phyloP scores from a whole-genome alignment of 768 basidiomycete species.

The Inosperma sp. region DNA sequence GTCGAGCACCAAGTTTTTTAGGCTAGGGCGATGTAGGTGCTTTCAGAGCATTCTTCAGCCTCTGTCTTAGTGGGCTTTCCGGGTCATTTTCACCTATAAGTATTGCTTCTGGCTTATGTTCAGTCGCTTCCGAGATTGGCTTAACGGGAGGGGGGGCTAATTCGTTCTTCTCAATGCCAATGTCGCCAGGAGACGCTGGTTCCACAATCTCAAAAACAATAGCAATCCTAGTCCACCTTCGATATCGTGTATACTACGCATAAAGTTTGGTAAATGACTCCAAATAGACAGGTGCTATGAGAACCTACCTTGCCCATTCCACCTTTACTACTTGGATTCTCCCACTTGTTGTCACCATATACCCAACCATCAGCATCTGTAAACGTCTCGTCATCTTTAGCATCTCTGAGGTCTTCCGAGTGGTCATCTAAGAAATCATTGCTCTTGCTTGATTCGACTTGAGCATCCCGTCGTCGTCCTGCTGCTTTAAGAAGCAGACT shows the following conservation, averaged over 20 bases:
- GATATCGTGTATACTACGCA: conserved; percentile 82
- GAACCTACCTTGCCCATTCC: conserved; percentile 75
- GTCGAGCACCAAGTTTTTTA: neutral
- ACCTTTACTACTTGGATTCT: conserved; percentile 64
- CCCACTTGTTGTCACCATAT: conserved; percentile 96
- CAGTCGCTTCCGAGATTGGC: neutral
- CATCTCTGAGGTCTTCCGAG: conserved; percentile 29
- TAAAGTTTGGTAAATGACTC: conserved; percentile 1
- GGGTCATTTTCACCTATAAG: conserved; percentile 16
- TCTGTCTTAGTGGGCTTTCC: conserved; percentile 28
- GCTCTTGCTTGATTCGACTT: conserved; percentile 17
- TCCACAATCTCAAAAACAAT: conserved; percentile 70
- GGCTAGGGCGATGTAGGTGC: conserved; percentile 7
- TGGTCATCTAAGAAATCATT: conserved; percentile 21
- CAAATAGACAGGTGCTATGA: neutral
- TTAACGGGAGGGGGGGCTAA: conserved; percentile 4
- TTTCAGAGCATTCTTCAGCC: conserved; percentile 26
- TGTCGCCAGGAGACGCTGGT: conserved; percentile 37
- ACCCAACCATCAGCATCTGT: conserved; percentile 92
- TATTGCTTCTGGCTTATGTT: conserved; percentile 2
- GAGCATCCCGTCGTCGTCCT: conserved; percentile 39
- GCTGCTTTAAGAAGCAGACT: conserved; percentile 54
- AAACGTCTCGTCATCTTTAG: conserved; percentile 45
- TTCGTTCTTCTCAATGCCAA: conserved; percentile 26
- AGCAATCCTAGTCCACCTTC: conserved; percentile 85